Evolutionary conservation across 768 basidiomycete species (phyloP).

Genomic region (Cystobasidium ongulense): DNA sequence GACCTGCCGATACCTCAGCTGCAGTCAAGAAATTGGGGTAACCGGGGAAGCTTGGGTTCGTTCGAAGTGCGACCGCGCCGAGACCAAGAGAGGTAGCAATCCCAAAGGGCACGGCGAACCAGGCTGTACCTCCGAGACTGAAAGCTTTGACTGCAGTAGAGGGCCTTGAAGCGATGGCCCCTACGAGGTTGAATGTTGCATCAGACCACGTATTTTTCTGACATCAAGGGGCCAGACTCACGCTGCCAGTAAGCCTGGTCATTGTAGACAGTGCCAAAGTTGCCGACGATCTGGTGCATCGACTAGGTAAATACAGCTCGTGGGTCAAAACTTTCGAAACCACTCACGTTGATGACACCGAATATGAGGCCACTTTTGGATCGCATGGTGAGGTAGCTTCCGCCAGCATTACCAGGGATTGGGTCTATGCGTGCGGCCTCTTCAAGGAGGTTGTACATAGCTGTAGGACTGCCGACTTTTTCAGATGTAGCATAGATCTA

Average conservation of each 20-base stretch:
- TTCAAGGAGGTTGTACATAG: slow-evolving; percentile 73
- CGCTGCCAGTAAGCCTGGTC: slow-evolving; percentile 69
- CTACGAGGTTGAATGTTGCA: too few relatives aligned
- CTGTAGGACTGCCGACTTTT: slow-evolving; percentile 67
- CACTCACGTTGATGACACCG: slow-evolving; percentile 58
- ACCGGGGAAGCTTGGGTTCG: slow-evolving; percentile 36
- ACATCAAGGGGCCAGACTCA: too few relatives aligned
- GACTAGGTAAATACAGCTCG: not conserved
- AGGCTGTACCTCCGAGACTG: slow-evolving; percentile 76
- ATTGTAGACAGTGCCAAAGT: slow-evolving; percentile 57
- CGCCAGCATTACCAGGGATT: slow-evolving; percentile 70
- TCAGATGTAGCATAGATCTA: slow-evolving; percentile 65
- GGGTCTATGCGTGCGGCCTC: slow-evolving; percentile 54
- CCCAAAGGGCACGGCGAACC: slow-evolving; percentile 77
- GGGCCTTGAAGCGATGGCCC: slow-evolving; percentile 70
- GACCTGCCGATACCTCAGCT: slow-evolving; percentile 74
- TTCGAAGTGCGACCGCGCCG: slow-evolving; percentile 70
- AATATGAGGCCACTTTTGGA: slow-evolving; percentile 71
- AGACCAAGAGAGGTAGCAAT: slow-evolving; percentile 83
- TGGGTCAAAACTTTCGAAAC: not conserved
- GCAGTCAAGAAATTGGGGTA: slow-evolving; percentile 47
- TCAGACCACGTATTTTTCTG: too few relatives aligned
- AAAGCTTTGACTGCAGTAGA: slow-evolving; percentile 84
- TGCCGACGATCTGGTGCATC: slow-evolving; percentile 55
- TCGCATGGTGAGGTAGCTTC: slow-evolving; percentile 74